Percentiles rank a stretch among this genome's conserved stretches.
Conservation (phyloP, 441 rosid genomes). For the Jatropha multifida region DNA sequence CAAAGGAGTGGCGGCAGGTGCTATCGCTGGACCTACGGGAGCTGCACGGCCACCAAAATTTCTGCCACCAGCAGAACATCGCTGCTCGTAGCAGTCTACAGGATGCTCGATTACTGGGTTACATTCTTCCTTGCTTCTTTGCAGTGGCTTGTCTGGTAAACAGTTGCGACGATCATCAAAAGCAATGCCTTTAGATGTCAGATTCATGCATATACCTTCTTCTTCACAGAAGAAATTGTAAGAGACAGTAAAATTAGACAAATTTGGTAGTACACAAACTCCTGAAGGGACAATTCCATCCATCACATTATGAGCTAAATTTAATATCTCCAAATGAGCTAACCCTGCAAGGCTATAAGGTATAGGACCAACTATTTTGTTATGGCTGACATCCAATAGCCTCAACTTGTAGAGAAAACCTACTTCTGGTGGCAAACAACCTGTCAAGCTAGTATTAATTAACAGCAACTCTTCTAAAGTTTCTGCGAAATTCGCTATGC, state of each 20-base stretch:
- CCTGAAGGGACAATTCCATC: constrained; percentile 62
- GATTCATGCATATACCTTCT: constrained; percentile 56
- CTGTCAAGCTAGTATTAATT: constrained; percentile 62
- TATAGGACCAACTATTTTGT: constrained; percentile 65
- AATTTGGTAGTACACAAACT: constrained; percentile 57
- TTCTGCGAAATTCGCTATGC: constrained; percentile 60
- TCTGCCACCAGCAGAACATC: constrained; percentile 24
- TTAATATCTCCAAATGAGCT: constrained; percentile 61
- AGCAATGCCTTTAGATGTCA: constrained; percentile 49
- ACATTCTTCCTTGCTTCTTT: constrained; percentile 59
- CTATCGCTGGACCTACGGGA: constrained; percentile 29
- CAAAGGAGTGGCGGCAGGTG: constrained; percentile 40
- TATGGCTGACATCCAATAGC: constrained; percentile 77
- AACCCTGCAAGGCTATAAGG: constrained; percentile 73
- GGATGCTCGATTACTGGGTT: constrained; percentile 54
- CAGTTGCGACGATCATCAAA: constrained; percentile 72
- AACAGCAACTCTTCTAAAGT: constrained; percentile 69
- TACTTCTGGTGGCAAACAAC: constrained; percentile 80
- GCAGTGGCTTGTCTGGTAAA: constrained; percentile 57
- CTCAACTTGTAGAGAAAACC: constrained; percentile 71
- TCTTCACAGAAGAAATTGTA: constrained; percentile 72
- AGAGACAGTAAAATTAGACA: constrained; percentile 63
- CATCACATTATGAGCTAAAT: constrained; percentile 69
- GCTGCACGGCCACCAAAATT: constrained; percentile 20
- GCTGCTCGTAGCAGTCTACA: constrained; percentile 57